These are phyloP conservation scores for Lentinula aciculospora DNA, from an alignment of 768 basidiomycete genomes.

Conservation along the genomic window DNA sequence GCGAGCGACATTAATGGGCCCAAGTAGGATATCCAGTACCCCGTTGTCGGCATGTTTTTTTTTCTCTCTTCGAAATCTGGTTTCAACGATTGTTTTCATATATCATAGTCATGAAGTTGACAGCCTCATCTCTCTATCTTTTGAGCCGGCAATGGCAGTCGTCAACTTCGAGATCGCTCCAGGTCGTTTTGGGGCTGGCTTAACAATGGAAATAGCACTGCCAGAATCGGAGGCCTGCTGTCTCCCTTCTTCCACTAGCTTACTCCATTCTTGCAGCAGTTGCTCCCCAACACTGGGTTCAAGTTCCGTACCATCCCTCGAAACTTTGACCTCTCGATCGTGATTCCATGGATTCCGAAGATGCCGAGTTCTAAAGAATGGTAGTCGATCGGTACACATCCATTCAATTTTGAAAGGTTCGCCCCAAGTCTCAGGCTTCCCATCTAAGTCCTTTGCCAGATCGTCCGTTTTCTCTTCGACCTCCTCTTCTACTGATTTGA, in stretches of 20 bases:
- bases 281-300: conserved; percentile 71
- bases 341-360: conserved; percentile 93
- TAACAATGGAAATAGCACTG: not conserved
- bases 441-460: conserved; percentile 17
- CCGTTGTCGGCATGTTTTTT: not conserved
- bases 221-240: not conserved
- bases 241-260: conserved; percentile 18
- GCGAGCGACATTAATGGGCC: not conserved
- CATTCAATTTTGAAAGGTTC: conserved; percentile 80
- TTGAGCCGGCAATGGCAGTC: not conserved
- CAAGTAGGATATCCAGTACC: not conserved
- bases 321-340: conserved; percentile 74
- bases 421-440: conserved; percentile 51
- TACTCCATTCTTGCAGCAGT: conserved; percentile 67
- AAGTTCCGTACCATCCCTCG: conserved; percentile 87
- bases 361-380: conserved; percentile 73
- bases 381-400: conserved; percentile 64
- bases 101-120: conserved; percentile 8
- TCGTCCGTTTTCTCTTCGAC: conserved; percentile 31
- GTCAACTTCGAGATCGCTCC: conserved; percentile 6
- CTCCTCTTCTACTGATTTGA: conserved; percentile 25
- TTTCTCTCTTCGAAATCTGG: not conserved
- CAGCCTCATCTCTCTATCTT: not conserved
- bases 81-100: not conserved
- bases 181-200: not conserved